A percentile compares a stretch with the other conserved stretches of the same genome.
Evolutionary conservation across 257 asterid species (phyloP).

Genomic region (Galeopsis tetrahit): DNA sequence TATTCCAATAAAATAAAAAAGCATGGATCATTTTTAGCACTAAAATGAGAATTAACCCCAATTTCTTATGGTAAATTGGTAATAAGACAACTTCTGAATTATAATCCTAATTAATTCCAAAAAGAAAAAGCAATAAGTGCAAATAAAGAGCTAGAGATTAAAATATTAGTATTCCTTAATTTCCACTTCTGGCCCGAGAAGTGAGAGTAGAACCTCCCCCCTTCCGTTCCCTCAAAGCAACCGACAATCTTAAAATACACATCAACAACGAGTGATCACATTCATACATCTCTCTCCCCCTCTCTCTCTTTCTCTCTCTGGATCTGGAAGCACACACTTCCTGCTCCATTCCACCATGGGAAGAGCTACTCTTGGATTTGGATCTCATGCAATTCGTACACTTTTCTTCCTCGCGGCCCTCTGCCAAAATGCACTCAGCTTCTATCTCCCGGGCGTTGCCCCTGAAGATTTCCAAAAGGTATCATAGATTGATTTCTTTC

Average conservation of each 20-base stretch:
- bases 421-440: conserved; percentile 52
- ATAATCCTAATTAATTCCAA: not conserved
- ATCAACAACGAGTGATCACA: conserved; percentile 20
- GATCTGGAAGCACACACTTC: conserved; percentile 45
- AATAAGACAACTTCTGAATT: not conserved
- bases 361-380: conserved; percentile 29
- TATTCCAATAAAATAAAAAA: too few relatives aligned
- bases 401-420: conserved; percentile 38
- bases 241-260: conserved; percentile 46
- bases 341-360: conserved; percentile 40
- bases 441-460: conserved; percentile 91
- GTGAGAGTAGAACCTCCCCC: conserved; percentile 30
- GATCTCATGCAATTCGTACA: conserved; percentile 39
- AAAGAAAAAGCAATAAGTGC: not conserved
- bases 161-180: conserved; percentile 5
- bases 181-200: conserved; percentile 36
- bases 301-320: conserved; percentile 37
- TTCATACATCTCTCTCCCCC: conserved; percentile 15
- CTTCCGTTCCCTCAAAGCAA: conserved; percentile 36
- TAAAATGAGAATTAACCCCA: too few relatives aligned
- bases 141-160: not conserved
- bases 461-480: conserved; percentile 84
- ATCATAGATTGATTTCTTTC: not conserved
- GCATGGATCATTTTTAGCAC: too few relatives aligned
- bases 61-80: not conserved